Evolutionary conservation across 1,284 basidiomycete species (phyloP).

Genomic region (Ceratobasidium theobromae): DNA sequence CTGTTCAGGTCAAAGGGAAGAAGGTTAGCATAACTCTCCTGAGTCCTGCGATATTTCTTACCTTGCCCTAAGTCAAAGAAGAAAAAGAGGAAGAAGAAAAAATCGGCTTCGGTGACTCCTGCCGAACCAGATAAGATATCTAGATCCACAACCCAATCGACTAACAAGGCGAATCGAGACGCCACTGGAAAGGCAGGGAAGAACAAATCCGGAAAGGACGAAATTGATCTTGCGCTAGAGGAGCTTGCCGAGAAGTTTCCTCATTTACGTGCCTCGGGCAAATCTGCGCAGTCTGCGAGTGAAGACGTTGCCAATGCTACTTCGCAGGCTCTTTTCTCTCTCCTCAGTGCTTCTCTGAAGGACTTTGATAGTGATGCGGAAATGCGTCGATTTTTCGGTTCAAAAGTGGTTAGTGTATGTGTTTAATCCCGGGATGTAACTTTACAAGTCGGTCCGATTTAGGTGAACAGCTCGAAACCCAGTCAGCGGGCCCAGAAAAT

Average conservation of each 20-base stretch:
- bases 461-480: constrained; percentile 38
- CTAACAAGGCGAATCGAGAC: constrained; percentile 36
- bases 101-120: constrained; percentile 32
- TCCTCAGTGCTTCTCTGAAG: constrained; percentile 73
- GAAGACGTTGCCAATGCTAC: background rate
- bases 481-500: constrained; percentile 53
- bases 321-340: constrained; percentile 35
- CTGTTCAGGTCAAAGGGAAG: constrained; percentile 41
- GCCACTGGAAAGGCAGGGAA: constrained; percentile 33
- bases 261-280: constrained; percentile 14
- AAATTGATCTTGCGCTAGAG: constrained; percentile 78
- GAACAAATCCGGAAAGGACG: constrained; percentile 67
- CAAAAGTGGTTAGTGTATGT: constrained; percentile 69
- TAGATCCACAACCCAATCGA: constrained; percentile 1
- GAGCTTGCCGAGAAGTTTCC: constrained; percentile 70
- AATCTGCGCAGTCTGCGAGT: background rate
- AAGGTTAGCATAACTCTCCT: constrained; percentile 39
- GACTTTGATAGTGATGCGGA: constrained; percentile 86
- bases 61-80: constrained; percentile 36
- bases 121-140: constrained; percentile 17
- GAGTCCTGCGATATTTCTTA: background rate
- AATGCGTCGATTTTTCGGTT: constrained; percentile 88
- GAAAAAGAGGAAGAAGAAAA: constrained; percentile 42
- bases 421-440: background rate
- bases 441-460: background rate